These are phyloP conservation scores for Colletotrichum nymphaeae DNA, from an alignment of 2,329 filamentous ascomycete species.

Conservation along the genomic window DNA sequence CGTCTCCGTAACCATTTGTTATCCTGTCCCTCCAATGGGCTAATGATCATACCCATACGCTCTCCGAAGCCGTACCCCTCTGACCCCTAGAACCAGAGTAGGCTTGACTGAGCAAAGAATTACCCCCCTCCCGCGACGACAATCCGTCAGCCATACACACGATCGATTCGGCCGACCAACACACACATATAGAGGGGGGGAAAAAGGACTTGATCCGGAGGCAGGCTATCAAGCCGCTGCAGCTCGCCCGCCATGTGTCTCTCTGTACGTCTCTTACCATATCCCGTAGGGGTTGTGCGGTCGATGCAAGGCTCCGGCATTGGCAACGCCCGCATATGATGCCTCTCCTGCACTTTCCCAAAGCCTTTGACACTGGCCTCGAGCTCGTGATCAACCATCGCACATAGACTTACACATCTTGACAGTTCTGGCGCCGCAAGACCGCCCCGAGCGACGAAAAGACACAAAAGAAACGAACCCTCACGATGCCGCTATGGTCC, in stretches of 20 bases:
- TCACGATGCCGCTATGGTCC: constrained; percentile 54
- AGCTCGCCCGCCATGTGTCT: constrained; percentile 30
- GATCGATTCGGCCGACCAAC: not conserved
- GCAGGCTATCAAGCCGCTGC: constrained; percentile 8
- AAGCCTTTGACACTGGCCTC: not conserved
- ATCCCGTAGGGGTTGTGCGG: not conserved
- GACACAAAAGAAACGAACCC: constrained; percentile 43
- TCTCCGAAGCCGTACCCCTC: constrained; percentile 23
- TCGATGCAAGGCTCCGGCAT: constrained; percentile 8
- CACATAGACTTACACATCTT: not conserved
- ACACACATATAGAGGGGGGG: not conserved
- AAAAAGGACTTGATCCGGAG: not conserved
- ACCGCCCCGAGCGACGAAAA: constrained; percentile 9
- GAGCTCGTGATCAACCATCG: not conserved
- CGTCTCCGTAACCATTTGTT: not conserved
- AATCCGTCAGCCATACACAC: not conserved
- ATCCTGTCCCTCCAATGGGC: constrained; percentile 14
- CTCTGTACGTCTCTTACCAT: constrained; percentile 27
- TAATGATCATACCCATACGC: constrained; percentile 6
- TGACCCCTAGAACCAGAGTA: constrained; percentile 11
- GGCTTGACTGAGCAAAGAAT: constrained; percentile 12
- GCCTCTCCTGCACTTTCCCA: not conserved
- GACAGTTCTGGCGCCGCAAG: constrained; percentile 33
- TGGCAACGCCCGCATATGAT: not conserved
- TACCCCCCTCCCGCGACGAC: not conserved